Conservation (phyloP, 805 yeast genomes). For the Wickerhamiella azyma region DNA sequence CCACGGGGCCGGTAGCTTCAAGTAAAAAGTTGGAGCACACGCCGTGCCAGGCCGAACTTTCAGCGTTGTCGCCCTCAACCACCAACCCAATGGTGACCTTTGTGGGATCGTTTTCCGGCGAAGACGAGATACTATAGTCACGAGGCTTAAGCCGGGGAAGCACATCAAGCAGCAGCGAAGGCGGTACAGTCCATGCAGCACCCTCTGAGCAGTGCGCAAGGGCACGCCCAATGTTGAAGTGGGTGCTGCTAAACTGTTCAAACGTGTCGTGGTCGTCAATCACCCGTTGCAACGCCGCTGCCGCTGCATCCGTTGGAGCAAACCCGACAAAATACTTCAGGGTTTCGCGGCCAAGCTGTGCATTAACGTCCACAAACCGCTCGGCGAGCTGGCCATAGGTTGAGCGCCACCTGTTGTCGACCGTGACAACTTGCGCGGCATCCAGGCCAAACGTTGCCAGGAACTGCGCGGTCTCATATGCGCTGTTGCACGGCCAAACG, state of each 20-base stretch:
- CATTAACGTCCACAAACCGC: conserved; percentile 65
- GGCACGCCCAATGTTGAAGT: conserved; percentile 52
- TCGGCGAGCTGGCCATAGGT: conserved; percentile 59
- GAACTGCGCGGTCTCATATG: conserved; percentile 44
- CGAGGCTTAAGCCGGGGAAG: conserved; percentile 64
- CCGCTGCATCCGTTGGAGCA: conserved; percentile 45
- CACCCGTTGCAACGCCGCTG: conserved; percentile 11
- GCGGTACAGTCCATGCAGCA: conserved; percentile 54
- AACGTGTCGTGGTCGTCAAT: conserved; percentile 30
- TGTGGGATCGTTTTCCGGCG: conserved; percentile 53
- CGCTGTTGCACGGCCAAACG: conserved; percentile 71
- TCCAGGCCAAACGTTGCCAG: conserved; percentile 40
- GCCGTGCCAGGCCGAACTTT: conserved; percentile 10
- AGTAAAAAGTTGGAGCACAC: conserved; percentile 16
- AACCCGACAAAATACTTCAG: conserved; percentile 50
- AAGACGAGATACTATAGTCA: conserved; percentile 74
- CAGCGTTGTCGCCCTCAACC: conserved; percentile 36
- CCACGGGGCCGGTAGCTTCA: conserved; percentile 27
- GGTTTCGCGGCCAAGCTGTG: conserved; percentile 65
- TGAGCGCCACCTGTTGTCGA: conserved; percentile 49
- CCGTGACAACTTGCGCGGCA: conserved; percentile 34
- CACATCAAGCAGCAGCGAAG: conserved; percentile 56
- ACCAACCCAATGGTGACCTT: conserved; percentile 63
- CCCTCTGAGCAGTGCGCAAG: conserved; percentile 44
- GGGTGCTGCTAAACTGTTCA: conserved; percentile 40